A percentile compares a stretch with the other conserved stretches of the same genome.
Conservation (phyloP, 345 rosid species). For the Salix exigua region DNA sequence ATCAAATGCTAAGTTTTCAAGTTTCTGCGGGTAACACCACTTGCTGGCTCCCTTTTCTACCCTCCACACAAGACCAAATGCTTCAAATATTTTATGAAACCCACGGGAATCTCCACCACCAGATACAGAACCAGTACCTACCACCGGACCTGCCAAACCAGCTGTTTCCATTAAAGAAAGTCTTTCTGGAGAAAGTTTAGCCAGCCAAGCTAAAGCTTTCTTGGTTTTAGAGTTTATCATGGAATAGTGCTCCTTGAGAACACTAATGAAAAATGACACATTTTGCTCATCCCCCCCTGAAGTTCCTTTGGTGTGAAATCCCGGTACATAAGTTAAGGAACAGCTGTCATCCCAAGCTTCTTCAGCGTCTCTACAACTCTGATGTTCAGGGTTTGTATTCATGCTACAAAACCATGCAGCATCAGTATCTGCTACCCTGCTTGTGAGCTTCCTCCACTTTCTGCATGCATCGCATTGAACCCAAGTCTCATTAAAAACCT, state of each 20-base stretch:
- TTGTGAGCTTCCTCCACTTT: constrained; percentile 82
- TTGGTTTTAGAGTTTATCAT: constrained; percentile 45
- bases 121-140: constrained; percentile 39
- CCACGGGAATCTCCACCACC: constrained; percentile 35
- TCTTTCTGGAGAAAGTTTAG: constrained; percentile 55
- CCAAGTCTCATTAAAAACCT: constrained; percentile 57
- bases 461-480: constrained; percentile 89
- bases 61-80: constrained; percentile 72
- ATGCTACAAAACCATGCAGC: constrained; percentile 94
- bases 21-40: constrained; percentile 75
- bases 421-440: constrained; percentile 39
- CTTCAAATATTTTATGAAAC: constrained; percentile 62
- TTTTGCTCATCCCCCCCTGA: constrained; percentile 57
- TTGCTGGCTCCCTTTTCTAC: constrained; percentile 53
- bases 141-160: constrained; percentile 66
- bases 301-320: constrained; percentile 65
- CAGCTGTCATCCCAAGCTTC: constrained; percentile 63
- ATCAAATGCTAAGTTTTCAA: constrained; percentile 80
- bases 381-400: constrained; percentile 63
- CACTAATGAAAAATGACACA: constrained; percentile 63
- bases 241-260: constrained; percentile 63
- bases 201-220: constrained; percentile 82
- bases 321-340: constrained; percentile 61
- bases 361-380: constrained; percentile 69
- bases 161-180: constrained; percentile 78